Conservation (phyloP, 176 grass and related monocot genomes). For the Raddia guianensis region DNA sequence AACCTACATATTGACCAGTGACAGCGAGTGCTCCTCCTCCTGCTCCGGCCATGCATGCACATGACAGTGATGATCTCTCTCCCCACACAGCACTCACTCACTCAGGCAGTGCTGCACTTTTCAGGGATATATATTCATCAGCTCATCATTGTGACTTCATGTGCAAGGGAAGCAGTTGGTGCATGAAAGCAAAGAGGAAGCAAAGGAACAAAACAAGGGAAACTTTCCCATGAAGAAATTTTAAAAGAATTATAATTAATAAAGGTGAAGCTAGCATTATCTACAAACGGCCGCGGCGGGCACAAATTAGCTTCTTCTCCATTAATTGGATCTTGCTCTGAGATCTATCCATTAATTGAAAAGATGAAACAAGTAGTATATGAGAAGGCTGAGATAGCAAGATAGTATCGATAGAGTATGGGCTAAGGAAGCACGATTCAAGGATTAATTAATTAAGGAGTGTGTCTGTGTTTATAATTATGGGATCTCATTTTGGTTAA, state of each 20-base stretch:
- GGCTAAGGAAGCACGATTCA: too few relatives aligned
- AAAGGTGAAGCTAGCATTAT: slow-evolving; percentile 31
- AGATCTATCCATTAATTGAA: too few relatives aligned
- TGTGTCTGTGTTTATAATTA: too few relatives aligned
- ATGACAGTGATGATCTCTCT: slow-evolving; percentile 35
- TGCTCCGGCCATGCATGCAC: slow-evolving; percentile 35
- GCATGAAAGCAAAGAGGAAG: slow-evolving; percentile 56
- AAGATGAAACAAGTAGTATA: too few relatives aligned
- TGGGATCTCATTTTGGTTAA: too few relatives aligned
- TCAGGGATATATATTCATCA: slow-evolving; percentile 46
- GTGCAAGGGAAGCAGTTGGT: slow-evolving; percentile 73
- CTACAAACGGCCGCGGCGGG: background rate
- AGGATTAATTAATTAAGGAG: too few relatives aligned
- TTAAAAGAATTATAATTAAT: slow-evolving; percentile 8
- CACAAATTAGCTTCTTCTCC: too few relatives aligned
- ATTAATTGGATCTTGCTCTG: too few relatives aligned
- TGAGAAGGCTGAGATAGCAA: too few relatives aligned
- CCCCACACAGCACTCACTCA: slow-evolving; percentile 5
- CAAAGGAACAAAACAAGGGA: slow-evolving; percentile 57
- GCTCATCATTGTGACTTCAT: slow-evolving; percentile 73
- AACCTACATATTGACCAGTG: slow-evolving; percentile 47
- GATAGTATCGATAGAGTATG: too few relatives aligned
- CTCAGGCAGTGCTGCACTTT: slow-evolving; percentile 38
- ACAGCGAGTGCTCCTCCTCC: slow-evolving; percentile 54
- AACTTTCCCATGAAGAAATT: slow-evolving; percentile 51